Evolutionary conservation across 139 green algal species (phyloP).

Genomic region (Eudorina sp.): DNA sequence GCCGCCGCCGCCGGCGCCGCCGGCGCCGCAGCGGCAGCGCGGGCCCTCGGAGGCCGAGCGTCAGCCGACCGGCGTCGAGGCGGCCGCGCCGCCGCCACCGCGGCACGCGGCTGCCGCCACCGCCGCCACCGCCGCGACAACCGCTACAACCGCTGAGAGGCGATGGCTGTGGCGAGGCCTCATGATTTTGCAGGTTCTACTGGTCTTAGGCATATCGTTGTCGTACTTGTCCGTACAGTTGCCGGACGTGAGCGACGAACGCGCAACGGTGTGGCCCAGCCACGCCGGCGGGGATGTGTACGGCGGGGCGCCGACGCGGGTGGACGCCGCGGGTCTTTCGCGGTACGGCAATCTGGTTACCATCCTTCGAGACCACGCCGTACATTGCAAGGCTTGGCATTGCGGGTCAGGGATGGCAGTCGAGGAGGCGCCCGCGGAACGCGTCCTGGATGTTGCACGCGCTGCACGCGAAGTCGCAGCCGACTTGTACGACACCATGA

Average conservation of each 20-base stretch:
- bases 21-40: background rate
- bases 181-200: background rate
- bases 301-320: background rate
- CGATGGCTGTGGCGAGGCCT: background rate
- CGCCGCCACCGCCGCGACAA: background rate
- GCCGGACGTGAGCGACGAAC: background rate
- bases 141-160: background rate
- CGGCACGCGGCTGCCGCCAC: background rate
- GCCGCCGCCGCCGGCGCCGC: background rate
- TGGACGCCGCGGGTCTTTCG: background rate
- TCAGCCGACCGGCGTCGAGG: background rate
- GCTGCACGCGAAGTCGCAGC: background rate
- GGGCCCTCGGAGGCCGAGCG: background rate
- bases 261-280: background rate
- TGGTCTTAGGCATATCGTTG: background rate
- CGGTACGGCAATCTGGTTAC: conserved; percentile 12
- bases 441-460: background rate
- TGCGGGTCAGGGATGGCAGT: background rate
- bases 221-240: background rate
- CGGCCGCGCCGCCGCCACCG: background rate
- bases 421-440: background rate
- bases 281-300: background rate
- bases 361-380: conserved; percentile 19
- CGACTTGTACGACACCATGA: background rate
- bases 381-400: background rate